Evolutionary conservation across 495 filamentous ascomycete genomes (phyloP).

Genomic region (Tuber calosporum): DNA sequence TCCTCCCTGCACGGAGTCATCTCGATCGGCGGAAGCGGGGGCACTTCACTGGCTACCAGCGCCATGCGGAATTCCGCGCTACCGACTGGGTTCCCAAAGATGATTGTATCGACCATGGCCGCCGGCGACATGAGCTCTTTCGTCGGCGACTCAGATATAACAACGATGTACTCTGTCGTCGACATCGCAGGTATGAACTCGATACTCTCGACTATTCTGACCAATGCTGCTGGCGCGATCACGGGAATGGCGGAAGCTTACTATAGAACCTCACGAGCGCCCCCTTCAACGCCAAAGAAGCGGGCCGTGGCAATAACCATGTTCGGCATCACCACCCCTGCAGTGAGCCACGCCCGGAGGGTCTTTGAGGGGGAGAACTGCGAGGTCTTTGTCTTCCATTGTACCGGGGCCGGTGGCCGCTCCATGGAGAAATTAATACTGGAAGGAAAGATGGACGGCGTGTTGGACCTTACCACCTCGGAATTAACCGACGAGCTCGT

Average conservation of each 20-base stretch:
- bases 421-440: slow-evolving; percentile 59
- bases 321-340: slow-evolving; percentile 67
- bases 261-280: slow-evolving; percentile 11
- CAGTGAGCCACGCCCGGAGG: slow-evolving; percentile 48
- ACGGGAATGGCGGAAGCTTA: slow-evolving; percentile 52
- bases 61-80: slow-evolving; percentile 52
- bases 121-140: slow-evolving; percentile 54
- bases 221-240: slow-evolving; percentile 57
- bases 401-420: slow-evolving; percentile 58
- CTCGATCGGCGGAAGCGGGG: slow-evolving; percentile 53
- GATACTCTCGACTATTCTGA: slow-evolving; percentile 51
- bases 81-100: slow-evolving; percentile 60
- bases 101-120: slow-evolving; percentile 63
- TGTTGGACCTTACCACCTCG: slow-evolving; percentile 63
- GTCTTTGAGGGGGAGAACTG: slow-evolving; percentile 45
- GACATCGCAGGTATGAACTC: slow-evolving; percentile 61
- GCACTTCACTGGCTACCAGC: slow-evolving; percentile 51
- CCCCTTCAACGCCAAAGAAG: slow-evolving; percentile 35
- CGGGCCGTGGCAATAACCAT: slow-evolving; percentile 57
- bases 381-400: slow-evolving; percentile 62
- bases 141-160: slow-evolving; percentile 60
- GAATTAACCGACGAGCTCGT: slow-evolving; percentile 58
- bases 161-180: slow-evolving; percentile 62
- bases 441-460: slow-evolving; percentile 52
- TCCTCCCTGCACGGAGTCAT: slow-evolving; percentile 54